These are phyloP conservation scores for Raphidocelis subcapitata DNA, from an alignment of 139 green algal genomes.

Conservation along the genomic window DNA sequence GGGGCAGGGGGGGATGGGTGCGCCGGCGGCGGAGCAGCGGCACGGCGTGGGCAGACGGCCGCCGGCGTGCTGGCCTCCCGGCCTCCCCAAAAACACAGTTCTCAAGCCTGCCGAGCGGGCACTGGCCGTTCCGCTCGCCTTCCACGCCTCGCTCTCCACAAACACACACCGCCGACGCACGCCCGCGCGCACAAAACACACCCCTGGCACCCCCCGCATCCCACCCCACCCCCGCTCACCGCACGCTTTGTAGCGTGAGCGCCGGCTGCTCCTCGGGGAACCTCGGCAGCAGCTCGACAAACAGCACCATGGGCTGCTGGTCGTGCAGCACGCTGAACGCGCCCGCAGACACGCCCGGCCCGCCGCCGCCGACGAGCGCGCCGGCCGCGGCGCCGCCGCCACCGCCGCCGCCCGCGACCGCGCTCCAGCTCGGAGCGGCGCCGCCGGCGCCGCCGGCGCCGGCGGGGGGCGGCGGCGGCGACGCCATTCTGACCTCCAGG, in stretches of 20 bases:
- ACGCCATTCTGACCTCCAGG: conserved; percentile 8
- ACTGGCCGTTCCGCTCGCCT: not conserved
- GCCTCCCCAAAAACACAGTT: not conserved
- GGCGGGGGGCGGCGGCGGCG: not conserved
- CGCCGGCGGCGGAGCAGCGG: too few relatives aligned
- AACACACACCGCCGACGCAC: too few relatives aligned
- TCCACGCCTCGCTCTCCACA: not conserved
- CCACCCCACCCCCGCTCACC: not conserved
- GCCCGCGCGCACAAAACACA: too few relatives aligned
- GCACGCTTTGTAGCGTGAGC: conserved; percentile 15
- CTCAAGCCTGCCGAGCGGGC: not conserved
- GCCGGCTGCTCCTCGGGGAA: conserved; percentile 18
- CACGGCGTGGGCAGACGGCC: too few relatives aligned
- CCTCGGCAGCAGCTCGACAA: conserved; percentile 7
- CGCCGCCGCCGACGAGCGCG: not conserved
- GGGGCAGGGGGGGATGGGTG: too few relatives aligned
- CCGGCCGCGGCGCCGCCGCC: not conserved
- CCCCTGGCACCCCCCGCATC: too few relatives aligned
- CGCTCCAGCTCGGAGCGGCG: not conserved
- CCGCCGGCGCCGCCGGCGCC: not conserved
- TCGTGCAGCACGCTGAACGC: conserved; percentile 17
- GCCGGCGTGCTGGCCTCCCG: too few relatives aligned
- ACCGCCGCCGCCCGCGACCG: not conserved
- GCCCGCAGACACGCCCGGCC: not conserved
- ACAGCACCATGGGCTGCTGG: conserved; percentile 28